Evolutionary conservation across 2,329 filamentous ascomycete species (phyloP).

Genomic region (Aspergillus calidoustus): DNA sequence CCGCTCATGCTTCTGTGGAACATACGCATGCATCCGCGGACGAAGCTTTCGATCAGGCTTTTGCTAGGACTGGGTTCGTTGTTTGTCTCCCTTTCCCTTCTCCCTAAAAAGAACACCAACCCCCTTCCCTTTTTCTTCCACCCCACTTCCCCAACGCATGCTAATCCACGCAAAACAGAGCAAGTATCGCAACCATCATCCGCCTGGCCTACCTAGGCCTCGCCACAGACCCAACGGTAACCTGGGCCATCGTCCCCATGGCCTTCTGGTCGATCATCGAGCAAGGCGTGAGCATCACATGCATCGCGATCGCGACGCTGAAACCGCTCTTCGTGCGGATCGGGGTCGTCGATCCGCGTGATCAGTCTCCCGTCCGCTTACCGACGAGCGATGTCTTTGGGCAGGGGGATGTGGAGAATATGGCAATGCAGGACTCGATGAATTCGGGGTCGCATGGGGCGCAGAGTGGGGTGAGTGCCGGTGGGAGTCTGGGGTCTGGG

Average conservation of each 20-base stretch:
- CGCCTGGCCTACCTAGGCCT: neutral
- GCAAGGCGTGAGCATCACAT: neutral
- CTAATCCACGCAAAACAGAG: neutral
- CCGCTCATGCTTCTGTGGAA: neutral
- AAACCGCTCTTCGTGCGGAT: neutral
- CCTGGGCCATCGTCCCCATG: neutral
- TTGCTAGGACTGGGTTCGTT: neutral
- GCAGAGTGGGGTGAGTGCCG: too few relatives aligned
- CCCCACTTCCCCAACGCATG: too few relatives aligned
- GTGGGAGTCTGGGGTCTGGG: too few relatives aligned
- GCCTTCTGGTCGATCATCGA: slow-evolving; percentile 4
- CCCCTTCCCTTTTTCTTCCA: too few relatives aligned
- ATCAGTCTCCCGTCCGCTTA: neutral
- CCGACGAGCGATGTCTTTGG: neutral
- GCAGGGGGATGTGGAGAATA: neutral
- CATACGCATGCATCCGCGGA: neutral
- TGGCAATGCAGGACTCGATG: neutral
- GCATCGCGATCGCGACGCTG: neutral
- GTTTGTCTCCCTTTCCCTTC: too few relatives aligned
- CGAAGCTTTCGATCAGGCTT: neutral
- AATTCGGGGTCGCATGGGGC: too few relatives aligned
- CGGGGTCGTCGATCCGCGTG: neutral
- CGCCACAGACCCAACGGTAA: neutral
- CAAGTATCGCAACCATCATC: neutral
- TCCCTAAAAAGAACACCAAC: too few relatives aligned